Evolutionary conservation across 257 asterid genomes (phyloP).

Genomic region (Scutellaria baicalensis): DNA sequence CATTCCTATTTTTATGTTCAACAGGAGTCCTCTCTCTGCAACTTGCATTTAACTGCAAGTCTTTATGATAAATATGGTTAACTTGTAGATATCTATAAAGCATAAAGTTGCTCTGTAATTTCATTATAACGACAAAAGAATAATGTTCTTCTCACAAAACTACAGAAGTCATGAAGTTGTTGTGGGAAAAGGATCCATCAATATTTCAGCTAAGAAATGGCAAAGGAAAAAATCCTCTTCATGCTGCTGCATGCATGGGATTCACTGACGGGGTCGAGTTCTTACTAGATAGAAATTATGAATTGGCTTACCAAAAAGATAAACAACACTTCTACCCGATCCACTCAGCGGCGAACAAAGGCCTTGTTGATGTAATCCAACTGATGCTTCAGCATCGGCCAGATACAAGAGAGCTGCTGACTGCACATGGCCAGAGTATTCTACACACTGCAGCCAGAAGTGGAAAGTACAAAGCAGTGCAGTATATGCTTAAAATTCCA

Average conservation of each 20-base stretch:
- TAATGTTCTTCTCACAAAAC: neutral
- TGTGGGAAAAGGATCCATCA: slow-evolving; percentile 38
- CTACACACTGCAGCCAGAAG: slow-evolving; percentile 40
- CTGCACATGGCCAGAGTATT: slow-evolving; percentile 35
- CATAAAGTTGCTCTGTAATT: neutral
- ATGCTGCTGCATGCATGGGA: slow-evolving; percentile 34
- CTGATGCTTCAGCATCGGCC: slow-evolving; percentile 38
- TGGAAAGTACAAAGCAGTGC: slow-evolving; percentile 32
- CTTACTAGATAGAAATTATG: slow-evolving; percentile 23
- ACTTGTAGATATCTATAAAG: neutral
- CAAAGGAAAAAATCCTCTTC: slow-evolving; percentile 37
- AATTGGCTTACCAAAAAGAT: slow-evolving; percentile 35
- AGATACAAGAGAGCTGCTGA: slow-evolving; percentile 37
- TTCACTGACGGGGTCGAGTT: slow-evolving; percentile 27
- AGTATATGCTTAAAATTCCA: slow-evolving; percentile 30
- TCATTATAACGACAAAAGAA: neutral
- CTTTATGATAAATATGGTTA: neutral
- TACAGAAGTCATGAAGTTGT: slow-evolving; percentile 24
- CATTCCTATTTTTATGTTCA: neutral
- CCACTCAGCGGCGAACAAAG: slow-evolving; percentile 39
- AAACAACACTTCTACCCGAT: slow-evolving; percentile 31
- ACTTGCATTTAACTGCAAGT: neutral
- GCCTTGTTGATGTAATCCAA: slow-evolving; percentile 20
- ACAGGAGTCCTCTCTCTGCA: neutral
- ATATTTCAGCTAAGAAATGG: slow-evolving; percentile 25